Evolutionary conservation across 129 eudicot species (phyloP).

Genomic region (Artemisia tridentata): DNA sequence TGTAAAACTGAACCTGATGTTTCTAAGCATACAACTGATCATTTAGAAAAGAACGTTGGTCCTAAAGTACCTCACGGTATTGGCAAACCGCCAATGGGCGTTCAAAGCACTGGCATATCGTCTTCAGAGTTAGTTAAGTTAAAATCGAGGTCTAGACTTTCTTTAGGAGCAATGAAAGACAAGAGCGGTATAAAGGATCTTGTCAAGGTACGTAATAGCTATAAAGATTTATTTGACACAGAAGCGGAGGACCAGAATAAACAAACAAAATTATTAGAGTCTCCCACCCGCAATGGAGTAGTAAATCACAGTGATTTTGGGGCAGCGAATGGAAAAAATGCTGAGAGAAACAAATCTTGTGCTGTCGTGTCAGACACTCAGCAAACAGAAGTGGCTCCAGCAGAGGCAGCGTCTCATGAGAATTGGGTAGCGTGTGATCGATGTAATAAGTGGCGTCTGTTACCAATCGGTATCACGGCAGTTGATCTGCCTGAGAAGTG

Average conservation of each 20-base stretch:
- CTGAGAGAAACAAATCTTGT: conserved; percentile 26
- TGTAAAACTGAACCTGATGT: conserved; percentile 38
- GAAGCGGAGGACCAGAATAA: conserved; percentile 21
- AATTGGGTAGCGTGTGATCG: conserved; percentile 74
- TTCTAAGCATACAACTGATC: conserved; percentile 28
- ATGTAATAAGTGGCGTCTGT: conserved; percentile 74
- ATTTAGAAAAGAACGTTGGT: conserved; percentile 29
- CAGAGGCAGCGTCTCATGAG: conserved; percentile 32
- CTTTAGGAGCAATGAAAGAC: conserved; percentile 31
- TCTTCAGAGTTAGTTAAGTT: conserved; percentile 11
- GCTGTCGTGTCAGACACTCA: conserved; percentile 30
- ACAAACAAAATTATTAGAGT: conserved; percentile 22
- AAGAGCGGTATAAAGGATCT: conserved; percentile 41
- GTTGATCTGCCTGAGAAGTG: conserved; percentile 65
- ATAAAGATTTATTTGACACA: conserved; percentile 40
- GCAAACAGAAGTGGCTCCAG: conserved; percentile 32
- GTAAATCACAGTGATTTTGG: conserved; percentile 18
- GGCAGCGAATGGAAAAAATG: conserved; percentile 34
- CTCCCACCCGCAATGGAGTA: conserved; percentile 38
- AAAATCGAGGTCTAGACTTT: conserved; percentile 27
- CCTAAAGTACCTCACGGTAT: conserved; percentile 16
- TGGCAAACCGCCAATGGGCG: conserved; percentile 28
- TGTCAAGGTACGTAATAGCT: conserved; percentile 36
- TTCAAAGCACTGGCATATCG: conserved; percentile 30
- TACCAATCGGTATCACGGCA: conserved; percentile 52